Evolutionary conservation across 208 protist species (phyloP).

Genomic region (Polymyxa betae): DNA sequence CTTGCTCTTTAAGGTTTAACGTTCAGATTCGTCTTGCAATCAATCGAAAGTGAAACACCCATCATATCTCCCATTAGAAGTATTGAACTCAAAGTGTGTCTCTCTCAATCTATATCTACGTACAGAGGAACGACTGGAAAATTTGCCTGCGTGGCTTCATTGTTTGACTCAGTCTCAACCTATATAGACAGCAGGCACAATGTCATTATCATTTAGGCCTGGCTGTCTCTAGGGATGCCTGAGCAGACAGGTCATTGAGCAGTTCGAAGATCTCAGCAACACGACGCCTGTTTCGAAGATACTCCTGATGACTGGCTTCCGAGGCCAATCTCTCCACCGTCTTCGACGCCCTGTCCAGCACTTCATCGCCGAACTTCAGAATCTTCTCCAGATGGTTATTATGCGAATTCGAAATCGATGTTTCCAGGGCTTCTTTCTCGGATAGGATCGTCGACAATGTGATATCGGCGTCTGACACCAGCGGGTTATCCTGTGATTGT

Average conservation of each 20-base stretch:
- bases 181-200: too few species aligned
- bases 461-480: not conserved
- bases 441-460: conserved; percentile 43
- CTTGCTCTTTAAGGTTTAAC: too few species aligned
- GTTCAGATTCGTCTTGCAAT: too few species aligned
- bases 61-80: too few species aligned
- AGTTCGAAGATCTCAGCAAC: conserved; percentile 53
- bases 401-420: conserved; percentile 40
- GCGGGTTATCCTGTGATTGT: not conserved
- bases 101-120: too few species aligned
- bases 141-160: too few species aligned
- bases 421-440: conserved; percentile 40
- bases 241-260: not conserved
- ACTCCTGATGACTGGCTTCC: not conserved
- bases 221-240: not conserved
- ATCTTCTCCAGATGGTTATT: conserved; percentile 49
- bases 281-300: conserved; percentile 40
- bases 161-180: too few species aligned
- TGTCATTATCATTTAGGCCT: too few species aligned
- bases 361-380: conserved; percentile 46
- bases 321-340: not conserved
- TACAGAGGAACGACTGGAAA: too few species aligned
- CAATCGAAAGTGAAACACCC: too few species aligned
- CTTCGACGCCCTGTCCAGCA: not conserved
- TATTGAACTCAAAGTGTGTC: too few species aligned